Evolutionary conservation across 306 rosid species (phyloP), one percentile per base, ranked within the genome.

Genomic region (Cicer yamashitae): DNA sequence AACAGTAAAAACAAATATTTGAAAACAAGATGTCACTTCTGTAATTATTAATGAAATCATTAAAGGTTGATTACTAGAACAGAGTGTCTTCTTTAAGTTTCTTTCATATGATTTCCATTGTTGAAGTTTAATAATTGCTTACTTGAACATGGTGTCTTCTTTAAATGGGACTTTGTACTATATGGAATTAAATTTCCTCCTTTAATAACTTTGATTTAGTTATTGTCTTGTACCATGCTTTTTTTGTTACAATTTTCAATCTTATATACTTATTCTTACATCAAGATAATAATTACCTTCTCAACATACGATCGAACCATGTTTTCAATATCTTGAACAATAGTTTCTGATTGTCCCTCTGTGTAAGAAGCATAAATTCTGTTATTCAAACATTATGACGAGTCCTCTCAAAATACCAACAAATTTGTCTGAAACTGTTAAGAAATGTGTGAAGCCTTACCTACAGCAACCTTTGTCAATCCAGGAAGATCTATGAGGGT

Each of bases 401-500:
- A 50, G 10, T 37, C 40, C 62, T 79, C 65, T 63, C 38, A 58
- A 53, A 70, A 63, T 52, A 67, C 64, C 77, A 76, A 39, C 15
- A 62, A 34, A 17, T 34, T 51, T 53, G 62, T 18, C 18, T 6
- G 59, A 61, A 76, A 37, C 7, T 47, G 50, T 47, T 18, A 53
- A 20, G 39, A 71, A 69, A 48, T 78, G 52, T 65, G 65, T 10
- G 71, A 53, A 69, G 40, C 6, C 22, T 88, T 92, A 94, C 99
- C 99, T 84, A 94, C 93, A 70, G 99, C 99, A 84, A 94, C 99
- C 92, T 94, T 94, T 30, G 99, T 94, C 87, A 94, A 83, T 69
- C 99, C 99, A 67, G 99, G 99, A 89, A 94, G 98, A 81, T 94
- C 99, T 22, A 94, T 88, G 58, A 94, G 93, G 45, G 99, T 94